These are phyloP conservation scores for Crucihimalaya himalaica DNA, from an alignment of 345 rosid genomes.

Conservation along the genomic window DNA sequence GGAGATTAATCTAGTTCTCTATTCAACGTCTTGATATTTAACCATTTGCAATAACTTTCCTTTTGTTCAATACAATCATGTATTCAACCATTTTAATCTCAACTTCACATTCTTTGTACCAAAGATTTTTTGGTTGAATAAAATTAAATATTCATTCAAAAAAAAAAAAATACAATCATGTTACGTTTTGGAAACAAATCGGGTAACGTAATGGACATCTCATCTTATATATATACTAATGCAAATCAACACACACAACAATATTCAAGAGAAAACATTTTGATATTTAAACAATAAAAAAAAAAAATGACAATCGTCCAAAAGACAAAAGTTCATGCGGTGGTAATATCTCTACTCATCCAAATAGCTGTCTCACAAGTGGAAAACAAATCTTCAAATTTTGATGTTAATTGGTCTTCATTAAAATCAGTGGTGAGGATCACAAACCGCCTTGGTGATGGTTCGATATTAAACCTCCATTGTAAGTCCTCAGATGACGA, in stretches of 20 bases:
- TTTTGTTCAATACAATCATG: not conserved
- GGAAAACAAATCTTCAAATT: not conserved
- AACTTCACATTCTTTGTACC: no score
- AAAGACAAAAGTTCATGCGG: slow-evolving; percentile 21
- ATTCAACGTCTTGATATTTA: not conserved
- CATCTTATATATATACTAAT: slow-evolving; percentile 10
- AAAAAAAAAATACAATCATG: not conserved
- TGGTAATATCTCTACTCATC: slow-evolving; percentile 16
- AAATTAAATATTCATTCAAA: no score
- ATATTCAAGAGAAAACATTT: not conserved
- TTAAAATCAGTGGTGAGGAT: slow-evolving; percentile 14
- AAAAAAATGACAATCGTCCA: slow-evolving; percentile 7
- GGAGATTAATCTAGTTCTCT: not conserved
- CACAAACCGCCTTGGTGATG: slow-evolving; percentile 34
- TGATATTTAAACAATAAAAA: not conserved
- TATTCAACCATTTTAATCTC: not conserved
- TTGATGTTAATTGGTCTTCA: not conserved
- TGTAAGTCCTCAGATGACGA: slow-evolving; percentile 30
- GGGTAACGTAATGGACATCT: not conserved
- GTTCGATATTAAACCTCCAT: slow-evolving; percentile 20
- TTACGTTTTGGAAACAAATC: slow-evolving; percentile 8
- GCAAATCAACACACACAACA: not conserved
- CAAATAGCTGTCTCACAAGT: slow-evolving; percentile 19
- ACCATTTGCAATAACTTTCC: not conserved
- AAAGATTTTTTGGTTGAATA: no score